Conservation (phyloP, 2,329 filamentous ascomycete genomes). For the Trichoderma guizhouense region DNA sequence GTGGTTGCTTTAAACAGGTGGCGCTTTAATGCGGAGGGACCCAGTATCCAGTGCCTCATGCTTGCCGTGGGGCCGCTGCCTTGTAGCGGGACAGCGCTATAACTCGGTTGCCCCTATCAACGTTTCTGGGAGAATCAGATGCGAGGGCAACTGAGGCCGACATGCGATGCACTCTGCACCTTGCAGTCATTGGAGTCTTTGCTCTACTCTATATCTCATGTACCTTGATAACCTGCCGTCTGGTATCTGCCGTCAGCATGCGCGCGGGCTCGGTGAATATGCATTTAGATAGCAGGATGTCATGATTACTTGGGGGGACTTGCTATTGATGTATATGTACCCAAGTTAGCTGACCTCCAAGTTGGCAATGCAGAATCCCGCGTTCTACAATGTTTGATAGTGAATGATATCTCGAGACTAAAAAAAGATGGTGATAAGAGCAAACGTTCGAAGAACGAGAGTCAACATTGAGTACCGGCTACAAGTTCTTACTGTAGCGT, state of each 20-base stretch:
- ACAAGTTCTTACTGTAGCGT: neutral
- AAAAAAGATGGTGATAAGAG: neutral
- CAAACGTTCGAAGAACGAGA: neutral
- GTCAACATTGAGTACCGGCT: neutral
- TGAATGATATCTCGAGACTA: neutral
- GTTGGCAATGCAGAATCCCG: neutral
- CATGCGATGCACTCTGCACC: neutral
- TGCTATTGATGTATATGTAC: neutral
- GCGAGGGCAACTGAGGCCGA: neutral
- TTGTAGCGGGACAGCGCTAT: slow-evolving; percentile 2
- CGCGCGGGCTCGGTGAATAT: neutral
- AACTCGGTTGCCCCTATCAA: slow-evolving; percentile 12
- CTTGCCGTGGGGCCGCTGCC: neutral
- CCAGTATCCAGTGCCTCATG: neutral
- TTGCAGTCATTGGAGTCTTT: neutral
- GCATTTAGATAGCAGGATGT: neutral
- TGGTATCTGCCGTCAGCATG: neutral
- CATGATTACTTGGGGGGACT: neutral
- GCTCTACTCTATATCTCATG: neutral
- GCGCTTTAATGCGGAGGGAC: slow-evolving; percentile 9
- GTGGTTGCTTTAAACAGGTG: neutral
- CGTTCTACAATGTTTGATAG: neutral
- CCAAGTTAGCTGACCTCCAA: neutral
- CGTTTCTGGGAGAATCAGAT: neutral
- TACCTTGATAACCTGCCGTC: neutral